Evolutionary conservation across 2,329 filamentous ascomycete species (phyloP).

Genomic region (Fonsecaea monophora): DNA sequence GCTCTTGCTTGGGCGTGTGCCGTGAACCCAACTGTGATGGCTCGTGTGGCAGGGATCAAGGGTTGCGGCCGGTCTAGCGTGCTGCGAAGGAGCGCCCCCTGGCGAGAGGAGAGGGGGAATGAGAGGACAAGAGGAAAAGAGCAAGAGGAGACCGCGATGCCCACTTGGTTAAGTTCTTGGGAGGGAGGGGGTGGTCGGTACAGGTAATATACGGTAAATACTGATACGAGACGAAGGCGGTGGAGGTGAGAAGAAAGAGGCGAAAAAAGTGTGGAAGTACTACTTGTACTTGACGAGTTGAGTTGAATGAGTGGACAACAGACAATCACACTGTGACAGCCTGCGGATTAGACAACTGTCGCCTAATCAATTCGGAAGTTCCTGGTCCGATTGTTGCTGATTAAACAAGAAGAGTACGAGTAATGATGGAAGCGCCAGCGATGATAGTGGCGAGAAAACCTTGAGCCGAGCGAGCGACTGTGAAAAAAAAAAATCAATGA

Average conservation of each 20-base stretch:
- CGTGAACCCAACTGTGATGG: slow-evolving; percentile 2
- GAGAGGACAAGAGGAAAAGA: slow-evolving; percentile 1
- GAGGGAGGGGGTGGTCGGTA: not conserved
- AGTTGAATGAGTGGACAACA: not conserved
- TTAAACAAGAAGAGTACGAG: slow-evolving; percentile 7
- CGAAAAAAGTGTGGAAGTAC: slow-evolving; percentile 8
- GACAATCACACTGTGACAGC: slow-evolving; percentile 10
- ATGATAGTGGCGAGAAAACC: slow-evolving; percentile 17
- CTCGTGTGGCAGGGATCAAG: slow-evolving; percentile 9
- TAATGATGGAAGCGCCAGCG: slow-evolving; percentile 23
- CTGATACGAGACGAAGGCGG: slow-evolving; percentile 1
- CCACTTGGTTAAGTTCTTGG: not conserved
- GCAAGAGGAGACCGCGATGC: not conserved
- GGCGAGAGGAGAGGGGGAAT: not conserved
- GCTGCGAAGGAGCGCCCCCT: slow-evolving; percentile 5
- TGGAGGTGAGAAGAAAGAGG: slow-evolving; percentile 4
- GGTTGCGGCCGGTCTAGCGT: slow-evolving; percentile 6
- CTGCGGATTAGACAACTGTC: not conserved
- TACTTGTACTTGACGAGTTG: slow-evolving; percentile 10
- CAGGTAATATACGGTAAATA: slow-evolving; percentile 19
- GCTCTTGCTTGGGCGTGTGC: slow-evolving; percentile 14
- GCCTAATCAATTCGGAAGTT: slow-evolving; percentile 11
- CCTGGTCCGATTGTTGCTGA: slow-evolving; percentile 14
- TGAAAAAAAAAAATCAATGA: not conserved
- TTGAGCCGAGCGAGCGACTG: not conserved